A percentile compares a stretch with the other conserved stretches of the same genome.
Evolutionary conservation across 805 yeast species (phyloP).

Genomic region (Kregervanrija pseudodelftensis): DNA sequence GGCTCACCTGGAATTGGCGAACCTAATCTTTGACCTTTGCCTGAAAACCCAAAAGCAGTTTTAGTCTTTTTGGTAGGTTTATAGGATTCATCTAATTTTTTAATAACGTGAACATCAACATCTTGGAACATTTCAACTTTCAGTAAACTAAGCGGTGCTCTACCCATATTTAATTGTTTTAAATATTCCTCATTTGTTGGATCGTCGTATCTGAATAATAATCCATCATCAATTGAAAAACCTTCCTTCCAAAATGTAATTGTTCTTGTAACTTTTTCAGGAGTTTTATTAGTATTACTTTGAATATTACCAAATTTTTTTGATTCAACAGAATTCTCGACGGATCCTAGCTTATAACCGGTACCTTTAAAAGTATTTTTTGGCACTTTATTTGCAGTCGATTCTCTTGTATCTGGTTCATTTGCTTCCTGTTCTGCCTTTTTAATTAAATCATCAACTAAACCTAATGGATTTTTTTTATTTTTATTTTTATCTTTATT

Average conservation of each 20-base stretch:
- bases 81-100: slow-evolving; percentile 76
- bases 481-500: slow-evolving; percentile 28
- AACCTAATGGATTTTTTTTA: slow-evolving; percentile 31
- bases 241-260: slow-evolving; percentile 97
- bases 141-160: slow-evolving; percentile 81
- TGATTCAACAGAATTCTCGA: slow-evolving; percentile 30
- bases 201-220: slow-evolving; percentile 80
- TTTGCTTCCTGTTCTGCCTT: slow-evolving; percentile 62
- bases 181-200: slow-evolving; percentile 78
- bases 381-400: slow-evolving; percentile 20
- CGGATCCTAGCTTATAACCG: slow-evolving; percentile 48
- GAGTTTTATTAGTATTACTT: slow-evolving; percentile 21
- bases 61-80: slow-evolving; percentile 41
- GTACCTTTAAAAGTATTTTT: slow-evolving; percentile 36
- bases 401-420: slow-evolving; percentile 32
- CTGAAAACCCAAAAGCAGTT: slow-evolving; percentile 60
- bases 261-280: slow-evolving; percentile 60
- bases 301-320: slow-evolving; percentile 13
- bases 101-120: slow-evolving; percentile 83
- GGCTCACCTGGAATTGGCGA: slow-evolving; percentile 79
- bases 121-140: slow-evolving; percentile 86
- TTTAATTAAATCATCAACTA: slow-evolving; percentile 50
- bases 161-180: slow-evolving; percentile 76
- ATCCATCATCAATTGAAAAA: slow-evolving; percentile 90
- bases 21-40: slow-evolving; percentile 81